These are phyloP conservation scores for Stropharia rugosoannulata DNA, from an alignment of 768 basidiomycete species.

Conservation along the genomic window DNA sequence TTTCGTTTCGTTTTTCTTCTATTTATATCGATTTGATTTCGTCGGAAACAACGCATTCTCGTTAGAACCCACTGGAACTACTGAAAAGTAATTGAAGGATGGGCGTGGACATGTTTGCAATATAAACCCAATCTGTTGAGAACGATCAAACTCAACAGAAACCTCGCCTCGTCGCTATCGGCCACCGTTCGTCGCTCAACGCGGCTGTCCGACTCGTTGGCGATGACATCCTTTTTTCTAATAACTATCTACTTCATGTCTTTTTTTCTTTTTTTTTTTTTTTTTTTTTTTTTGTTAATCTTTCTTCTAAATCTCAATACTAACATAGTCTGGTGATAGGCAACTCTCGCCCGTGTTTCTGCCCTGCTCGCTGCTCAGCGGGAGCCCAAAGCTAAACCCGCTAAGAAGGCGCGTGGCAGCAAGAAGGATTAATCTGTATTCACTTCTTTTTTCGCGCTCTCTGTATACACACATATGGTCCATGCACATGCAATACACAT, in stretches of 20 bases:
- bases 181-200: slow-evolving; percentile 58
- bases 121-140: slow-evolving; percentile 48
- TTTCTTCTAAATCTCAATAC: slow-evolving; percentile 14
- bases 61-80: slow-evolving; percentile 90
- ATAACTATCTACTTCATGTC: slow-evolving; percentile 9
- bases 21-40: slow-evolving; percentile 4
- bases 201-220: slow-evolving; percentile 74
- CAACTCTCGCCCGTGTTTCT: slow-evolving; percentile 74
- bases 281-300: slow-evolving; percentile 13
- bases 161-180: slow-evolving; percentile 79
- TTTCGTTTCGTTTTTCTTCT: slow-evolving; percentile 15
- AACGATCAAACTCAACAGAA: slow-evolving; percentile 61
- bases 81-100: slow-evolving; percentile 69
- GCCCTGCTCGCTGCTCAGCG: slow-evolving; percentile 69
- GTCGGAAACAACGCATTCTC: slow-evolving; percentile 58
- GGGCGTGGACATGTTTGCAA: slow-evolving; percentile 97
- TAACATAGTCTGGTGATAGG: slow-evolving; percentile 43
- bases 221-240: slow-evolving; percentile 47
- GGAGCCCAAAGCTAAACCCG: slow-evolving; percentile 64
- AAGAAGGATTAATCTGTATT: slow-evolving; percentile 41
- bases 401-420: slow-evolving; percentile 74
- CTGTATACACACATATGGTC: slow-evolving; percentile 28
- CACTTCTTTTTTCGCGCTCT: slow-evolving; percentile 21
- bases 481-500: slow-evolving; percentile 25
- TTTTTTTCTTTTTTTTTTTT: slow-evolving; percentile 17